Percentiles rank a stretch among this genome's conserved stretches.
Conservation (phyloP, 2,329 filamentous ascomycete genomes). For the Diaporthe caulivora region DNA sequence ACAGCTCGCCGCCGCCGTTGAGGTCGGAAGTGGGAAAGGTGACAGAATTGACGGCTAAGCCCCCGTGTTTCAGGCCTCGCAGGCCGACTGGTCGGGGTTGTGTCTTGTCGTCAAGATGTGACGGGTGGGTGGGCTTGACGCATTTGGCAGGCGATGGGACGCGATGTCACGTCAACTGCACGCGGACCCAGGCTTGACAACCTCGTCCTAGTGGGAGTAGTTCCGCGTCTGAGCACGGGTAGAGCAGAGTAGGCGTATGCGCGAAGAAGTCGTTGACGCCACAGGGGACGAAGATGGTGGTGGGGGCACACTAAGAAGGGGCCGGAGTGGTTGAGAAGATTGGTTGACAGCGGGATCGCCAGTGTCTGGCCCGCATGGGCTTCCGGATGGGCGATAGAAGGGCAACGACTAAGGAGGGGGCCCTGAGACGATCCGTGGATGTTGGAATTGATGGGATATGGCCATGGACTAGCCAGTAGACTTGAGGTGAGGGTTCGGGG, state of each 20-base stretch:
- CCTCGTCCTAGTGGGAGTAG: neutral
- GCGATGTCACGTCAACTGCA: slow-evolving; percentile 22
- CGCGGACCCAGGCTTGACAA: slow-evolving; percentile 1
- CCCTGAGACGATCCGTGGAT: neutral
- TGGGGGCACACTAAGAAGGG: neutral
- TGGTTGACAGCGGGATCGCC: slow-evolving; percentile 16
- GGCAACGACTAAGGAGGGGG: neutral
- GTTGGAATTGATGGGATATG: no score
- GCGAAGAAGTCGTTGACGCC: neutral
- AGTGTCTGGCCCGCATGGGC: neutral
- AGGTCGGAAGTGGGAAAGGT: neutral
- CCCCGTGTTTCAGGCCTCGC: slow-evolving; percentile 18
- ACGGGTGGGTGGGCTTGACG: no score
- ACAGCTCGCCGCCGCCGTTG: neutral
- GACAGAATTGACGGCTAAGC: neutral
- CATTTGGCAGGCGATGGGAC: slow-evolving; percentile 20
- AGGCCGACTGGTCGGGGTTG: neutral
- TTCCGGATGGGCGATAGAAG: slow-evolving; percentile 14
- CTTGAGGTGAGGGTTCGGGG: slow-evolving; percentile 11
- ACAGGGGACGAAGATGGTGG: no score
- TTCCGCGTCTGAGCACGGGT: slow-evolving; percentile 2
- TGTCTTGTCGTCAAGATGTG: slow-evolving; percentile 7
- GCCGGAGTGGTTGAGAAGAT: neutral
- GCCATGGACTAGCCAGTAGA: no score
- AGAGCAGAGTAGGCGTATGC: no score